Base-by-base conservation (phyloP, 805 yeast genomes). In the Suhomyces faveliae region DNA sequence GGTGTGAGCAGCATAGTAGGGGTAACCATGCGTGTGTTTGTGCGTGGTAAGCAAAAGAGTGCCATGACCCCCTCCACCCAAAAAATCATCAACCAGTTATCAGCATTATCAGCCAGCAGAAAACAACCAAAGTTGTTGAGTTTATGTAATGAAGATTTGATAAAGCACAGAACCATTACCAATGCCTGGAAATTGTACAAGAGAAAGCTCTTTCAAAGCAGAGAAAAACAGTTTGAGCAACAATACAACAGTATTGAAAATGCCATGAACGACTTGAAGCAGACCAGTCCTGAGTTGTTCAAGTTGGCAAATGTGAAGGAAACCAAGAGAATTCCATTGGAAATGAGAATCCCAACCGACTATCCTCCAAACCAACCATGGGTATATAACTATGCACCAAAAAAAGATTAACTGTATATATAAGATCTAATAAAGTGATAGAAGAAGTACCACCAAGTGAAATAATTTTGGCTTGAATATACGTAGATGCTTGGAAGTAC, bases 301-400 rank as follows among this genome's bases (percentile, higher is more conserved):
- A 77, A 74, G 45, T 73, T 72, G 25, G 95, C 96, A 9, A 84
- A 81, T 57, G 64, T 65, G 24, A 68, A 72, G 43, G 85, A 85
- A 55, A 65, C 66, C 39, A 78, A 79, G 55, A 73, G 89, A 58
- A 90, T 88, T 65, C 92, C 96, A 4, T 69, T 87, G 57, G 97
- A 92, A 60, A 64, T 89, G 64, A 81, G 94, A 61, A 82, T 88
- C 8, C 99, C 99, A 17, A 86, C 96, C 1, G 92, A 90, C 47
- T 88, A 74, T 51, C 99, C 99, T 11, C 87, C 97, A 15, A 81
- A 80, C 59, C 77, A 78, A 51, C 74, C 87, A 15, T 91, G 97
- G 97, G 81, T 83, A 48, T 79, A 79, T 58, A 79, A 82, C 52
- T 68, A 58, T 50, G 49, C 58, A 19, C 54, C 55, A 11, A 45